phyloP scores from a whole-genome alignment of 2,329 filamentous ascomycete genomes.

The Botryotinia convoluta region DNA sequence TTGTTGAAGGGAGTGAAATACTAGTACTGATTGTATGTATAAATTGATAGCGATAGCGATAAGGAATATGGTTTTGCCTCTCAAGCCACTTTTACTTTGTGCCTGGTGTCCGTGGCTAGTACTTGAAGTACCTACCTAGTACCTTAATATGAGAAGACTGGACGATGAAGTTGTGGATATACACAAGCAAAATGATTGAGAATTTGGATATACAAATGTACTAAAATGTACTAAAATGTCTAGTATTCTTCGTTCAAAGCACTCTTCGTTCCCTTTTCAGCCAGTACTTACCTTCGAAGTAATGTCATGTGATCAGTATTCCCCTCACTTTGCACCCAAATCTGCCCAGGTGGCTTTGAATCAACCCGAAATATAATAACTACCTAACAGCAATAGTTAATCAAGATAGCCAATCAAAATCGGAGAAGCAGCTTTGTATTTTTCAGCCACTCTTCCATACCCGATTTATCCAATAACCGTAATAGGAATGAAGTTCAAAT shows the following conservation, averaged over 20 bases:
- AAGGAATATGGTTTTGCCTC: not conserved
- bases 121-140: not conserved
- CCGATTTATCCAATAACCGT: not conserved
- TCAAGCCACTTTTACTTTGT: not conserved
- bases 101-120: not conserved
- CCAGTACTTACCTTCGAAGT: no score
- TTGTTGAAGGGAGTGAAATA: not conserved
- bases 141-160: not conserved
- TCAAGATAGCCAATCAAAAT: not conserved
- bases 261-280: not conserved
- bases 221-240: not conserved
- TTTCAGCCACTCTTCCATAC: slow-evolving; percentile 4
- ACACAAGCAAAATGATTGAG: not conserved
- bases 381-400: not conserved
- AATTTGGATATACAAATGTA: not conserved
- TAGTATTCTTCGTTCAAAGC: not conserved
- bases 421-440: not conserved
- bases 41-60: not conserved
- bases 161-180: not conserved
- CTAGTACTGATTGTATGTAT: not conserved
- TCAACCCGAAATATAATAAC: not conserved
- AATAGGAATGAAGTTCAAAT: slow-evolving; percentile 10
- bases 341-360: not conserved
- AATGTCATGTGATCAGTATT: not conserved
- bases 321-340: not conserved